Base-by-base conservation (phyloP, 805 yeast species). In the Saccharomycopsis sp. region DNA sequence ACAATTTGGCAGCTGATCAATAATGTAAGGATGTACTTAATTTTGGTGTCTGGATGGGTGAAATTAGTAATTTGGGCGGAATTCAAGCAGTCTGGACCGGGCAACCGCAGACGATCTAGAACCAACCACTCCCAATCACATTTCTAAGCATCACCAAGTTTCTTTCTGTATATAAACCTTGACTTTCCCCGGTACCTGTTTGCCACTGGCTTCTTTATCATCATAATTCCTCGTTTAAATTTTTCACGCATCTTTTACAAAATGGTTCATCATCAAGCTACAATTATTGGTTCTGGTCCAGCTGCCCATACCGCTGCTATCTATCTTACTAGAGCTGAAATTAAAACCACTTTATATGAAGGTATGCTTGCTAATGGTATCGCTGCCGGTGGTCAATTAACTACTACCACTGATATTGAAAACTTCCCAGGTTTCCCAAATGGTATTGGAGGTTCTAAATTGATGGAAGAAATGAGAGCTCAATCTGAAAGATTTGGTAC, bases 301-400 rank as follows among this genome's bases (percentile, higher is more conserved):
- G 98, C 98, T 43, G 98, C 96, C 41, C 96, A 92, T 72, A 92
- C 98, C 33, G 98, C 98, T 38, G 98, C 98, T 50, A 85, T 92
- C 61, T 92, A 92, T 63, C 70, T 92, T 41, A 80, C 97, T 23
- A 80, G 98, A 64, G 98, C 98, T 32, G 98, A 92, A 70, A 76
- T 87, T 58, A 79, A 82, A 63, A 96, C 98, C 19, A 78, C 83
- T 23, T 63, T 92, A 53, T 92, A 87, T 65, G 98, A 92, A 67
- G 98, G 98, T 56, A 70, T 89, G 81, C 54, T 67, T 44, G 98
- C 98, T 50, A 92, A 92, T 63, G 98, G 98, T 52, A 74, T 89
- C 52, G 98, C 98, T 40, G 96, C 98, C 21, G 98, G 98, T 55
- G 98, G 98, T 47, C 99, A 92, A 67, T 72, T 92, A 54, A 92